Percentiles rank a stretch among this genome's conserved stretches.
Conservation (phyloP, 2,329 filamentous ascomycete genomes). For the Mycosphaerella sp. region DNA sequence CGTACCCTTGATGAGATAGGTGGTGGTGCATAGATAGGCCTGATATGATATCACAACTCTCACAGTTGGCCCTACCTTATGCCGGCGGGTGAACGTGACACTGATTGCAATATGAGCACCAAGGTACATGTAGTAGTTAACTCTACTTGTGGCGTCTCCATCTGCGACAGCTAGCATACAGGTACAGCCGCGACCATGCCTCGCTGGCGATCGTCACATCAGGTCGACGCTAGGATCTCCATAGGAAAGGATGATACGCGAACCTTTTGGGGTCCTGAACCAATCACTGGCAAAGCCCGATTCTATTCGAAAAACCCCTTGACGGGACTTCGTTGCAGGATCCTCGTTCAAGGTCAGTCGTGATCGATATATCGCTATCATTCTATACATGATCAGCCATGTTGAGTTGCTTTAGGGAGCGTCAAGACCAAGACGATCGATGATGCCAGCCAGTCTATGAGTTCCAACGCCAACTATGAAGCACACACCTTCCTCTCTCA, state of each 20-base stretch:
- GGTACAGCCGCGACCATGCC: background rate
- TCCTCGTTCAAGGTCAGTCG: constrained; percentile 11
- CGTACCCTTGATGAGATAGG: too few relatives aligned
- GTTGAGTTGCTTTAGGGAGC: constrained; percentile 1
- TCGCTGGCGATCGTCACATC: constrained; percentile 4
- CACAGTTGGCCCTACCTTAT: too few relatives aligned
- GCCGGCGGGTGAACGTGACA: too few relatives aligned
- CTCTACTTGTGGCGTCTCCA: too few relatives aligned
- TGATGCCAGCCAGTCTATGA: constrained; percentile 6
- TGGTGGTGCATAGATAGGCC: too few relatives aligned
- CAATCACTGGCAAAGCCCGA: constrained; percentile 11
- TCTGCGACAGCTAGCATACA: background rate
- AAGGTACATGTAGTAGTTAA: too few relatives aligned
- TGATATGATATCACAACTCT: too few relatives aligned
- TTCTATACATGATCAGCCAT: background rate
- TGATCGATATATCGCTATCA: background rate
- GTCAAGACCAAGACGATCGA: constrained; percentile 11
- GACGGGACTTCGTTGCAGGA: constrained; percentile 9
- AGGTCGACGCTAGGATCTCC: constrained; percentile 4
- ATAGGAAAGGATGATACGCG: background rate
- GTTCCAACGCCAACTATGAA: constrained; percentile 7
- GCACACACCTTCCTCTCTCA: constrained; percentile 14
- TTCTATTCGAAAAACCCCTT: constrained; percentile 12
- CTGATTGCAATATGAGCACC: too few relatives aligned
- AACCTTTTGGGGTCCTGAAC: constrained; percentile 7